Evolutionary conservation across 441 rosid species (phyloP), one percentile per base, ranked within the genome.

Genomic region (Kokia cookei): DNA sequence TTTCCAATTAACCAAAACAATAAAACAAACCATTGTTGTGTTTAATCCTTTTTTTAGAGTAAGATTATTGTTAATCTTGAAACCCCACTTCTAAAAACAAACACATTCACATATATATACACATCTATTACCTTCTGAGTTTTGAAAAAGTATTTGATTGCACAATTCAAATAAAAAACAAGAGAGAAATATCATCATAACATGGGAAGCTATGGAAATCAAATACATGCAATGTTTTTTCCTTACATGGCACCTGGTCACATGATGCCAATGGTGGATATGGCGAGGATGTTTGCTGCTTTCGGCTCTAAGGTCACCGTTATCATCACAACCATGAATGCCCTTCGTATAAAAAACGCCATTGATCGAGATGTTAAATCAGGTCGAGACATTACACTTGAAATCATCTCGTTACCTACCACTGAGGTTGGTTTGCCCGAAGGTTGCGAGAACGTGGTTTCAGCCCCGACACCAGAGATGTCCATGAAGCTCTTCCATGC

Each of bases 191-290:
- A 32, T 32, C 37, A 32, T 32, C 7, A 32, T 32, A 32, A 32
- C 37, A 32, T 32, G 37, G 37, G 37, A 32, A 32, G 37, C 37
- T 1, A 58, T 72, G 73, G 43, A 17, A 71, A 61, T 7, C 11
- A 66, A 7, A 47, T 78, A 27, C 85, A 82, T 63, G 74, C 77
- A 2, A 83, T 82, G 80, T 82, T 84, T 69, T 79, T 82, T 63
- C 87, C 89, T 14, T 81, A 71, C 78, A 53, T 83, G 80, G 87
- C 85, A 43, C 85, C 85, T 64, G 87, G 89, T 76, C 87, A 86
- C 76, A 83, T 86, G 83, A 74, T 83, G 78, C 87, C 87, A 13
- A 76, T 83, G 87, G 78, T 83, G 1, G 87, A 82, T 53, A 77
- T 75, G 42, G 87, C 82, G 4, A 69, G 87, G 69, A 65, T 74